phyloP scores from a whole-genome alignment of 768 basidiomycete genomes.

The Kockovaella imperatae region DNA sequence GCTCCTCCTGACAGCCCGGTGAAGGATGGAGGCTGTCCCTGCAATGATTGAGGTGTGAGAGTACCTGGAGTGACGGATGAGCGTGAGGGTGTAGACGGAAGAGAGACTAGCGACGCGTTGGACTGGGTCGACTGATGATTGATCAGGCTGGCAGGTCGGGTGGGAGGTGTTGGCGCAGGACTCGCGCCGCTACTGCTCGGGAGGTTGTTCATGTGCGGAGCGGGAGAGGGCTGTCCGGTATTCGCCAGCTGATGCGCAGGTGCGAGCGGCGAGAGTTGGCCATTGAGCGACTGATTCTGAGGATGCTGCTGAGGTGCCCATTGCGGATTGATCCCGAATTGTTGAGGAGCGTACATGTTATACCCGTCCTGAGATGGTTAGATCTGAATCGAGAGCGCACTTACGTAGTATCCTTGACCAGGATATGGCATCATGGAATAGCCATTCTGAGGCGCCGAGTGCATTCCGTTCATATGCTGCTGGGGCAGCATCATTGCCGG shows the following conservation, averaged over 20 bases:
- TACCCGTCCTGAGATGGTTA: constrained; percentile 9
- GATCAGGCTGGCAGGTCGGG: constrained; percentile 23
- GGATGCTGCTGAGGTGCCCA: constrained; percentile 33
- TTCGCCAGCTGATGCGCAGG: constrained; percentile 14
- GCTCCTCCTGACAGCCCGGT: constrained; percentile 38
- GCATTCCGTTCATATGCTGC: constrained; percentile 27
- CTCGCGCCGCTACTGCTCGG: constrained; percentile 25
- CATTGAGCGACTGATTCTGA: constrained; percentile 20
- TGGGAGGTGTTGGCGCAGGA: constrained; percentile 29
- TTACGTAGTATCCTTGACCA: constrained; percentile 23
- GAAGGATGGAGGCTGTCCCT: no score
- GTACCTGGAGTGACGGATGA: constrained; percentile 16
- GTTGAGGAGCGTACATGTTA: constrained; percentile 25
- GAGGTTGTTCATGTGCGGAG: constrained; percentile 16
- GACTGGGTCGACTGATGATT: constrained; percentile 20
- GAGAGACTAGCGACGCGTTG: constrained; percentile 21
- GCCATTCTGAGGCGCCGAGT: constrained; percentile 13
- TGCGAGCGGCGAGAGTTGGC: constrained; percentile 21
- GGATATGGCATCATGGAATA: constrained; percentile 8
- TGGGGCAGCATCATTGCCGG: constrained; percentile 16
- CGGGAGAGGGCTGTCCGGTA: constrained; percentile 22
- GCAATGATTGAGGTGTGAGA: constrained; percentile 11
- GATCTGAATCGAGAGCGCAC: constrained; percentile 12
- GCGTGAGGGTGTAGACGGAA: constrained; percentile 21
- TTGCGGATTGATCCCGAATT: constrained; percentile 21